These are phyloP conservation scores for Pelagophyceae sp. DNA, from an alignment of 352 stramenopile genomes.

Conservation along the genomic window DNA sequence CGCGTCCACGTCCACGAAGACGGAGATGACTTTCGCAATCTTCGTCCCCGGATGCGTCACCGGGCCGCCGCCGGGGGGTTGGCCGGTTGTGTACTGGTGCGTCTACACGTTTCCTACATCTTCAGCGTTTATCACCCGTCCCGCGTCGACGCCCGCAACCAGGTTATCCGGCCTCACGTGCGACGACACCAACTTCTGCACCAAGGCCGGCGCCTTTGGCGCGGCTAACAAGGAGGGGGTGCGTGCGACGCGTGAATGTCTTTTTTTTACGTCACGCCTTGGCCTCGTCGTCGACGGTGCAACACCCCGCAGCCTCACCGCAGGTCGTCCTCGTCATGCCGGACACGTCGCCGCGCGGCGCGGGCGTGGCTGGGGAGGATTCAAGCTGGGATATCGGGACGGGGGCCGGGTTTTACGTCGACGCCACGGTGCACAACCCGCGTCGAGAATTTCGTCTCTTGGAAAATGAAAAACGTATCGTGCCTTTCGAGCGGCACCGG, in stretches of 20 bases:
- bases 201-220: background rate
- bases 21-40: constrained; percentile 77
- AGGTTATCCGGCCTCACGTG: constrained; percentile 93
- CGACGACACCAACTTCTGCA: constrained; percentile 79
- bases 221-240: background rate
- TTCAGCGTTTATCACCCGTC: too few relatives aligned
- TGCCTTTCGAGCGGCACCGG: too few relatives aligned
- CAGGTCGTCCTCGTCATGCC: constrained; percentile 87
- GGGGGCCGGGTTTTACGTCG: constrained; percentile 92
- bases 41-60: constrained; percentile 51
- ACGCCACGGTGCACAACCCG: constrained; percentile 75
- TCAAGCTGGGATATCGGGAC: constrained; percentile 92
- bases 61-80: background rate
- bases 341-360: constrained; percentile 86
- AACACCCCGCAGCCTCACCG: too few relatives aligned
- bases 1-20: constrained; percentile 56
- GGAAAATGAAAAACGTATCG: too few relatives aligned
- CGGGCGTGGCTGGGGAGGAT: constrained; percentile 79
- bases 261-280: too few relatives aligned
- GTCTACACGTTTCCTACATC: too few relatives aligned
- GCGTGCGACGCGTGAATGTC: too few relatives aligned
- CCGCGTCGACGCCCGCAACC: too few relatives aligned
- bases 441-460: too few relatives aligned
- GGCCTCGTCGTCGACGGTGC: too few relatives aligned
- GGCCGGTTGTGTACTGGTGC: constrained; percentile 79